Percentiles rank a stretch among this genome's conserved stretches.
Evolutionary conservation across 805 yeast species (phyloP).

Genomic region (Yamadazyma paraphyllophila): DNA sequence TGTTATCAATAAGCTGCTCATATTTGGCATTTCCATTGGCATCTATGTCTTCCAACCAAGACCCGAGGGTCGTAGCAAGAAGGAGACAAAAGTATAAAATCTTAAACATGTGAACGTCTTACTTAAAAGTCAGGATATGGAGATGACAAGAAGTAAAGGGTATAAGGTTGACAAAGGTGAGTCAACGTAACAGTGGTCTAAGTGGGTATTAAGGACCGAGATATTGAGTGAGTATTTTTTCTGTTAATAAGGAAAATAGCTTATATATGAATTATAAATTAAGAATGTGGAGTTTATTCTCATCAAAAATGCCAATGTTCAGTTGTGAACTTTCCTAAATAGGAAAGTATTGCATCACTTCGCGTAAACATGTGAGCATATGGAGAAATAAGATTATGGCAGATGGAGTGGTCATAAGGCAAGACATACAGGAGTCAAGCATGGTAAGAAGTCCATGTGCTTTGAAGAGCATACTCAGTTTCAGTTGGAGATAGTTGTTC

Average conservation of each 20-base stretch:
- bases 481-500: background rate
- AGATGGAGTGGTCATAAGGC: too few relatives aligned
- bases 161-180: too few relatives aligned
- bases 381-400: background rate
- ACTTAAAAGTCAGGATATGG: background rate
- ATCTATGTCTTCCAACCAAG: conserved; percentile 13
- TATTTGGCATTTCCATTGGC: conserved; percentile 10
- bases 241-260: background rate
- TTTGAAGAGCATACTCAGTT: too few relatives aligned
- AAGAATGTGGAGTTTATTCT: conserved; percentile 3
- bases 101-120: background rate
- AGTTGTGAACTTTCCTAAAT: conserved; percentile 7
- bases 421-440: too few relatives aligned
- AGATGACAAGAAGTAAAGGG: too few relatives aligned
- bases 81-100: conserved; percentile 1
- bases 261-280: conserved; percentile 1
- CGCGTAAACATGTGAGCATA: conserved; percentile 3
- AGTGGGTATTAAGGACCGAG: too few relatives aligned
- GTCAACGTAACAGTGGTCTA: too few relatives aligned
- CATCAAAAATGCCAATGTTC: background rate
- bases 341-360: background rate
- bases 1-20: conserved; percentile 9
- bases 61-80: conserved; percentile 1
- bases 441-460: too few relatives aligned
- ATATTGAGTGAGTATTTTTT: too few relatives aligned